Evolutionary conservation across 2,329 filamentous ascomycete genomes (phyloP), one percentile per base, ranked within the genome.

Genomic region (Colletotrichum echinochloae): DNA sequence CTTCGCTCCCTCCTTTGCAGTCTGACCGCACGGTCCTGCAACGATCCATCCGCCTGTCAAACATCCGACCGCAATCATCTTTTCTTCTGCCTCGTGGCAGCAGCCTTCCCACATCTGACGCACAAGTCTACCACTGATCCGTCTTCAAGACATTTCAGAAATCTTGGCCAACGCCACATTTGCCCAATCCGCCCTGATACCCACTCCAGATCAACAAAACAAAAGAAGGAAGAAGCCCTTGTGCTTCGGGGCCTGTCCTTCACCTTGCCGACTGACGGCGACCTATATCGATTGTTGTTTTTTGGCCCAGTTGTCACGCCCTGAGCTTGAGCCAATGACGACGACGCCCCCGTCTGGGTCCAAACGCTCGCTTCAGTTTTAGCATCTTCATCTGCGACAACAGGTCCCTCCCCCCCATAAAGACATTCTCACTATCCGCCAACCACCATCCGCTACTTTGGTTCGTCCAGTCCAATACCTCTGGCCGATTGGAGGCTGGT

Each of bases 341-440:
- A 68, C 68, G 65, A 35, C 64, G 59, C 59, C 68, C 68, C 55
- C 23, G 14, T 52, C 64, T 48, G 65, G 64, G 64, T 68, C 68
- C 68, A 71, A 71, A 71, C 68, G 57, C 64, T 71, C 68, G 68
- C 68, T 71, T 71, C 68, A 71, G 59, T 71, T 71, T 71, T 71
- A 71, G 68, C 48, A 68, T 68, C 68, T 68, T 71, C 64, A 68
- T 71, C 68, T 71, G 64, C 65, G 59, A 71, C 68, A 68, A n/a
- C 68, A 67, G 68, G 68, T 70, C 44, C 57, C 37, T 44, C 57
- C 67, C 67, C 52, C 54, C 33, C 35, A 39, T 46, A 63, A 70
- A 57, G 66, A 46, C 30, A 52, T 41, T 57, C 57, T 52, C 46
- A 49, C 48, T 41, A n/a, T 14, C 48, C 41, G 44, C 63, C 57